Conservation (phyloP, 768 basidiomycete species). For the Boletus tomentosulus region DNA sequence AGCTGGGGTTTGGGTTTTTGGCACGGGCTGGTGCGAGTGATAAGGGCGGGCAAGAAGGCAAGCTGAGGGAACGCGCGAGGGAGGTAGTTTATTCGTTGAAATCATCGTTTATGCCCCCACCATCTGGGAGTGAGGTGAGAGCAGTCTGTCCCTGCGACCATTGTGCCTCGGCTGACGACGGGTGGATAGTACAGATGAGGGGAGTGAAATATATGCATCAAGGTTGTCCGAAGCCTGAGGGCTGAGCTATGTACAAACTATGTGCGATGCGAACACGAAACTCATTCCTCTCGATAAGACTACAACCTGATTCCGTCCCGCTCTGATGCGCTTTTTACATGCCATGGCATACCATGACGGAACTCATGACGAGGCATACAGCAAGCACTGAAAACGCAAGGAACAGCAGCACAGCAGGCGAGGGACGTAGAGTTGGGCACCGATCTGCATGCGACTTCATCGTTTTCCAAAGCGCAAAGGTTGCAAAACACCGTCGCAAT, state of each 20-base stretch:
- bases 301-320: neutral
- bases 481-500: too few species aligned
- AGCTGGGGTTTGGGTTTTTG: conserved; percentile 40
- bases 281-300: neutral
- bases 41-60: conserved; percentile 15
- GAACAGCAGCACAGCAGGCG: neutral
- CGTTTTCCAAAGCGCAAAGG: too few species aligned
- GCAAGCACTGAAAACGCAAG: neutral
- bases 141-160: neutral
- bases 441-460: too few species aligned
- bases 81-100: conserved; percentile 26
- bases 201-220: neutral
- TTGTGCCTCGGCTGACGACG: neutral
- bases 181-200: neutral
- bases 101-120: conserved; percentile 21
- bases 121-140: conserved; percentile 5
- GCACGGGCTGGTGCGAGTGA: conserved; percentile 9
- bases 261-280: neutral
- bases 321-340: neutral
- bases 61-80: conserved; percentile 25
- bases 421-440: too few species aligned
- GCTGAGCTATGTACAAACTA: neutral
- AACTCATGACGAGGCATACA: neutral
- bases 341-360: neutral
- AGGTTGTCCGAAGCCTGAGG: neutral